A percentile compares a stretch with the other conserved stretches of the same genome.
Conservation (phyloP, 192 early-diverging fungal genomes). For the Anaeromyces robustus region DNA sequence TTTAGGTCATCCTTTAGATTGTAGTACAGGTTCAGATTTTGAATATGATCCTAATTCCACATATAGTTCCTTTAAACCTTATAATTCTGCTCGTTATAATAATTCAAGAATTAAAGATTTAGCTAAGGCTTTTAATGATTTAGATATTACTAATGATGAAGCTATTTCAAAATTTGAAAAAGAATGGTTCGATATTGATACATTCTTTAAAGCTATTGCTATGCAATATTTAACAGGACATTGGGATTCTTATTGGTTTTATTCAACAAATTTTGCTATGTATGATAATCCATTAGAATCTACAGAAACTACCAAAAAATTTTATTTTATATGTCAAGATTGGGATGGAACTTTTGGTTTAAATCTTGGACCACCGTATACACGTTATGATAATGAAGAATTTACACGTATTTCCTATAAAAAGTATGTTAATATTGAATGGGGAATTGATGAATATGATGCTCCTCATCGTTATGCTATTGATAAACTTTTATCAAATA, state of each 20-base stretch:
- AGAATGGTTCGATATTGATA: background rate
- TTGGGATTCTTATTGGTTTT: background rate
- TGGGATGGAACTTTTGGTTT: background rate
- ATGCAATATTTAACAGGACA: background rate
- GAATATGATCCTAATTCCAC: background rate
- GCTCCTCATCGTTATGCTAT: background rate
- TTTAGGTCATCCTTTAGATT: background rate
- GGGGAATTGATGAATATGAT: background rate
- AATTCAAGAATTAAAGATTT: background rate
- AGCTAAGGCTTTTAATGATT: background rate
- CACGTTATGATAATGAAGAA: background rate
- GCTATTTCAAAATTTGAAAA: background rate
- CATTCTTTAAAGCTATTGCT: background rate
- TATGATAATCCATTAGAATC: background rate
- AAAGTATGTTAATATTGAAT: background rate
- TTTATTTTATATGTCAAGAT: background rate
- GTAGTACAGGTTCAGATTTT: background rate
- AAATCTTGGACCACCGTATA: background rate
- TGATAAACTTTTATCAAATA: background rate
- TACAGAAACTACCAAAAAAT: background rate
- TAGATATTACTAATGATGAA: background rate
- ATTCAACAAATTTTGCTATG: background rate
- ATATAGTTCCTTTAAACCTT: background rate
- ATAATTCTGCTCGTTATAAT: background rate
- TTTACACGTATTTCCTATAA: background rate